These are phyloP conservation scores for Penicillium frequentans DNA, from an alignment of 2,329 filamentous ascomycete species.

Conservation along the genomic window DNA sequence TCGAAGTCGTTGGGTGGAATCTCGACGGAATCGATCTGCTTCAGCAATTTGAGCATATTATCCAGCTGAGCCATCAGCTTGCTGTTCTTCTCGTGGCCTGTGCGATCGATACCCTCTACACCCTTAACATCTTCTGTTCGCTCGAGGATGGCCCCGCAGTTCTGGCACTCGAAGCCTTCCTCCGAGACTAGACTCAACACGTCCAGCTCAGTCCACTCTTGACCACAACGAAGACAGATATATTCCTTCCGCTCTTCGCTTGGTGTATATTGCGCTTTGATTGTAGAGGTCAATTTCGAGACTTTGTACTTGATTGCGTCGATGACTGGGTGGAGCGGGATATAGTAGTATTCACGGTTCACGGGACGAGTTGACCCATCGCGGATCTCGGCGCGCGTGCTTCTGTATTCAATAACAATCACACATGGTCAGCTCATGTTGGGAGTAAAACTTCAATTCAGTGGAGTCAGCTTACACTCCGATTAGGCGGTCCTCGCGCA, in stretches of 20 bases:
- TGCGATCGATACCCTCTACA: constrained; percentile 43
- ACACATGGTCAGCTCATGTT: constrained; percentile 16
- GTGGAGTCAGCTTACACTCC: constrained; percentile 62
- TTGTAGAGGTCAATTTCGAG: constrained; percentile 81
- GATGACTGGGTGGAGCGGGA: constrained; percentile 90
- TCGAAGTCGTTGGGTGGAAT: constrained; percentile 52
- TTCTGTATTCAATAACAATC: constrained; percentile 45
- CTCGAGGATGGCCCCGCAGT: constrained; percentile 60
- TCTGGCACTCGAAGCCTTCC: constrained; percentile 77
- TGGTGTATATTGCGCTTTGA: constrained; percentile 79
- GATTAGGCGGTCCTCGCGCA: constrained; percentile 84
- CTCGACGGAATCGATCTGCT: constrained; percentile 49
- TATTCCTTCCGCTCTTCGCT: constrained; percentile 90
- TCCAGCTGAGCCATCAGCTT: constrained; percentile 51
- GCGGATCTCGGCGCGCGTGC: constrained; percentile 72
- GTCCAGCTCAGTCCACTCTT: constrained; percentile 87
- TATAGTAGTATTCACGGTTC: constrained; percentile 92
- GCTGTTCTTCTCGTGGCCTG: constrained; percentile 52
- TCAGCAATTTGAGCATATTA: constrained; percentile 47
- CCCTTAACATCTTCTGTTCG: constrained; percentile 48
- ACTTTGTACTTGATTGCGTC: constrained; percentile 96
- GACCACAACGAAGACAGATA: constrained; percentile 75
- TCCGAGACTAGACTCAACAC: constrained; percentile 72
- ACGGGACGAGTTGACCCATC: constrained; percentile 79
- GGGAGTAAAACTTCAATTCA: background rate